These are phyloP conservation scores for Amphichorda felina DNA, from an alignment of 2,329 filamentous ascomycete species.

Conservation along the genomic window DNA sequence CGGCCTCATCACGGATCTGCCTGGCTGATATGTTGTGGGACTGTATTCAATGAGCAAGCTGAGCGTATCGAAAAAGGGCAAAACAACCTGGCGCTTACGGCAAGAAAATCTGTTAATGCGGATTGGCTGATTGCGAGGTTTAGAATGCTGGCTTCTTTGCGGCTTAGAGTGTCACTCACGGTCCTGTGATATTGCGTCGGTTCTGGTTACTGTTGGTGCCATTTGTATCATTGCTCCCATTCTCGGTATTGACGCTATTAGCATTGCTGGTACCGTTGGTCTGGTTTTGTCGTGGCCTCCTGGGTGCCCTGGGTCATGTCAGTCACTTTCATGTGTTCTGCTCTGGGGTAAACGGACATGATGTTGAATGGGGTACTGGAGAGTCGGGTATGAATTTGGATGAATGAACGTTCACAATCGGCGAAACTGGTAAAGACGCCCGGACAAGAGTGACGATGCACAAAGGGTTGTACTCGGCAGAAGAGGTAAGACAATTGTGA, in stretches of 20 bases:
- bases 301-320: constrained; percentile 1
- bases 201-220: constrained; percentile 7
- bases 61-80: background rate
- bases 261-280: constrained; percentile 1
- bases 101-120: constrained; percentile 40
- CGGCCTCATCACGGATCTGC: constrained; percentile 39
- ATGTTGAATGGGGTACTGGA: too few species aligned
- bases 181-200: constrained; percentile 23
- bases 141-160: background rate
- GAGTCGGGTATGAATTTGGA: too few species aligned
- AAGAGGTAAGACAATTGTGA: background rate
- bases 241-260: background rate
- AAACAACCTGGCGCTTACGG: constrained; percentile 19
- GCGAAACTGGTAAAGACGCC: too few species aligned
- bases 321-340: background rate
- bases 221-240: background rate
- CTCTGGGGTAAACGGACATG: too few species aligned
- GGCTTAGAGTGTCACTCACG: constrained; percentile 14
- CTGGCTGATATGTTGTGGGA: constrained; percentile 60
- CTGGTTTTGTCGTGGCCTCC: constrained; percentile 1
- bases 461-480: background rate
- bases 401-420: too few species aligned
- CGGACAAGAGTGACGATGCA: too few species aligned
- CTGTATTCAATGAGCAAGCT: constrained; percentile 21
- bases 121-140: constrained; percentile 25